These are phyloP conservation scores for Paraconiothyrium brasiliense DNA, from an alignment of 2,329 filamentous ascomycete genomes.

Conservation along the genomic window DNA sequence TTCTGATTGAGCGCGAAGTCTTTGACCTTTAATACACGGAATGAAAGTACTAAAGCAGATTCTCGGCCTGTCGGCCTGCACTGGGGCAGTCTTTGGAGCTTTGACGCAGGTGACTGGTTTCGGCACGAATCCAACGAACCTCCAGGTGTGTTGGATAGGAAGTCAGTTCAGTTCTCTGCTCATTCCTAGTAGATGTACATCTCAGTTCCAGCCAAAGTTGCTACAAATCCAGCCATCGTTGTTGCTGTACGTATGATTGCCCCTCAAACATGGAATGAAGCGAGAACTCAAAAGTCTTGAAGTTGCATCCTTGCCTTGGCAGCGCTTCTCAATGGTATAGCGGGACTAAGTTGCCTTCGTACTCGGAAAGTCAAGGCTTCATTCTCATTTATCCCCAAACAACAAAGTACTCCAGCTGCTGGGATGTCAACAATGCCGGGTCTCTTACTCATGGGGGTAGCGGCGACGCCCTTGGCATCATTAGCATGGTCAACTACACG, in stretches of 20 bases:
- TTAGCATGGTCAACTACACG: constrained; percentile 67
- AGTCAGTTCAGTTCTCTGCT: too few species aligned
- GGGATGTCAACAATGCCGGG: constrained; percentile 65
- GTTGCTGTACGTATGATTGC: constrained; percentile 60
- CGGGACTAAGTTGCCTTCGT: constrained; percentile 35
- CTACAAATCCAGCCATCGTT: constrained; percentile 60
- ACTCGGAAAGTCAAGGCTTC: constrained; percentile 65
- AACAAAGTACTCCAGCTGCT: constrained; percentile 62
- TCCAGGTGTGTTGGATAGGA: constrained; percentile 33
- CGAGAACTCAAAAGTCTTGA: not conserved
- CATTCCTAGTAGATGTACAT: constrained; percentile 57
- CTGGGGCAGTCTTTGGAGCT: constrained; percentile 6
- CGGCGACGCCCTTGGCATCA: constrained; percentile 65
- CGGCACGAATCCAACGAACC: constrained; percentile 55
- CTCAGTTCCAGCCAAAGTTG: constrained; percentile 55
- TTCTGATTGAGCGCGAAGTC: not conserved
- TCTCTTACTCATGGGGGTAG: constrained; percentile 65
- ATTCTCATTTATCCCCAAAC: constrained; percentile 67
- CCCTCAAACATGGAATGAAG: not conserved
- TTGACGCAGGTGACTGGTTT: constrained; percentile 52
- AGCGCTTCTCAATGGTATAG: constrained; percentile 48
- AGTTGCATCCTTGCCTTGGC: constrained; percentile 43
- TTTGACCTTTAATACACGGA: not conserved
- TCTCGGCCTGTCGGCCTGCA: not conserved
- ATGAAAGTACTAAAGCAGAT: not conserved